Base-by-base conservation (phyloP, 2,329 filamentous ascomycete genomes). In the Pseudogymnoascus sp. region DNA sequence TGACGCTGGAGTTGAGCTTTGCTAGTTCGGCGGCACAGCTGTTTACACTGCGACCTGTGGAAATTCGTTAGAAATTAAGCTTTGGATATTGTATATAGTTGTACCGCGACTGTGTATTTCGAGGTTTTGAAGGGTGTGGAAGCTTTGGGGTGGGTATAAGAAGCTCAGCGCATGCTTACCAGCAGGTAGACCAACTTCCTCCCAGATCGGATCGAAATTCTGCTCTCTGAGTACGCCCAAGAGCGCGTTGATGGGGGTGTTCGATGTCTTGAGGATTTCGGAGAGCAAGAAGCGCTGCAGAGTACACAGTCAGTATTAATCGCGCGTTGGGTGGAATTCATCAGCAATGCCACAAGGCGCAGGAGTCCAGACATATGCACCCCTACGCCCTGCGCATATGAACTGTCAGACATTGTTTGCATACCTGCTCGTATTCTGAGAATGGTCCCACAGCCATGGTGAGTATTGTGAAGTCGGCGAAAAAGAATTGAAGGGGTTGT, bases 261-360 rank as follows among this genome's bases (percentile, higher is more conserved):
- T 74, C 57, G 75, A 73, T 25, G 75, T 74, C 71, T 80, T 82
- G 67, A 82, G 73, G 67, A 81, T 77, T 69, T 82, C 80, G 68
- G 78, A 75, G 67, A 82, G 76, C 64, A 82, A 71, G 67, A 77
- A 76, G 28, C 65, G 67, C 67, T 69, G 25, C 31, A 48, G 34
- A 51, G 16, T 21, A 28, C 37, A 43, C 13, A n/a, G 41, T 62
- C 37, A 54, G 60, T 34, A 62, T 28, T 45, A 34, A 23, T 43
- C 36, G 54, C 36, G 54, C 62, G 39, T 10, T 13, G 8, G 25
- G 31, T 34, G 39, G 23, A 51, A 62, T 34, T 34, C 61, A 16
- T 23, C 45, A 28, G 19, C 23, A 62, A 28, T 10, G 21, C 13
- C 61, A 62, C 28, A 60, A 16, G 21, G 41, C 43, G 61, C 45